phyloP scores from a whole-genome alignment of 306 rosid genomes.

The Trifolium fragiferum region DNA sequence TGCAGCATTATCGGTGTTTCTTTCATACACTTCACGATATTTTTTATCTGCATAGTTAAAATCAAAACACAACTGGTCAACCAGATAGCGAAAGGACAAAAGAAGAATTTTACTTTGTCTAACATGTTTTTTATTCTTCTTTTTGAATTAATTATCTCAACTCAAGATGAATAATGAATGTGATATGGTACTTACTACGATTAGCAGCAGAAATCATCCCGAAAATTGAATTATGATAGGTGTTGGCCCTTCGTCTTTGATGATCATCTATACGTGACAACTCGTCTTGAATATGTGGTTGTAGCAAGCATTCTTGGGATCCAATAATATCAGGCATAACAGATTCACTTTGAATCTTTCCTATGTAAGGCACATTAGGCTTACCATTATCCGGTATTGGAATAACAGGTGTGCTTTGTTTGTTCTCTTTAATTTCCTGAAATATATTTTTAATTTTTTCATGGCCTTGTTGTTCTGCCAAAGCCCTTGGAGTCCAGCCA shows the following conservation, averaged over 20 bases:
- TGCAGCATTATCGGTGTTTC: background rate
- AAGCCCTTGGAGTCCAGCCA: conserved; percentile 66
- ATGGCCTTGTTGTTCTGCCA: conserved; percentile 65
- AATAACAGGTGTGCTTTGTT: background rate
- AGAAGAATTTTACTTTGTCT: background rate
- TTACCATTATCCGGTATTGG: conserved; percentile 22
- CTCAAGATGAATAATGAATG: conserved; percentile 5
- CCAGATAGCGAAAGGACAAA: background rate
- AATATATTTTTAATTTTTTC: conserved; percentile 57
- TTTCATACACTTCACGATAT: conserved; percentile 19
- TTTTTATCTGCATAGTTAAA: conserved; percentile 45
- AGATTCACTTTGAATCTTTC: conserved; percentile 55
- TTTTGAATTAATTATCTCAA: background rate
- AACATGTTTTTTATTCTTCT: too few relatives aligned
- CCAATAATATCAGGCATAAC: conserved; percentile 5
- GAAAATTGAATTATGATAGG: conserved; percentile 62
- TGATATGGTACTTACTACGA: conserved; percentile 41
- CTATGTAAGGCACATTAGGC: background rate
- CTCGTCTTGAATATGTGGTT: conserved; percentile 40
- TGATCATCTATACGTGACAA: conserved; percentile 25
- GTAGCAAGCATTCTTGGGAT: conserved; percentile 33
- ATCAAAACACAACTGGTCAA: conserved; percentile 11
- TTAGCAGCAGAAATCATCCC: conserved; percentile 63
- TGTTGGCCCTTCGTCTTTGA: conserved; percentile 45
- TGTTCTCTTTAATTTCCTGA: conserved; percentile 17